These are phyloP conservation scores for Pilaira anomala DNA, from an alignment of 192 early-diverging fungal genomes.

Conservation along the genomic window DNA sequence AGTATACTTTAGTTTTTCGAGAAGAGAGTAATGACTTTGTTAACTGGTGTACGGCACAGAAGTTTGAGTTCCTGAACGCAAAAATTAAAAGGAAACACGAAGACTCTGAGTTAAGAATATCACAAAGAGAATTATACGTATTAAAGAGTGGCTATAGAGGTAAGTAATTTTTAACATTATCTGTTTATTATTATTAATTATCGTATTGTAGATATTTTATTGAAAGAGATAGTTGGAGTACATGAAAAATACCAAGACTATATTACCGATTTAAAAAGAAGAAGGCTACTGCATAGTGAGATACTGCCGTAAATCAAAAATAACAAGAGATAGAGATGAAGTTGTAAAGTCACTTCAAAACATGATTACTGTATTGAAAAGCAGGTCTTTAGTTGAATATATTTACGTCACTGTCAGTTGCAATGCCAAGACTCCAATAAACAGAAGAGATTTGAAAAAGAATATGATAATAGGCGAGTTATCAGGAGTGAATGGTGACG, in stretches of 20 bases:
- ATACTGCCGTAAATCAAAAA: too few relatives aligned
- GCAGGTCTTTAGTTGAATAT: constrained; percentile 7
- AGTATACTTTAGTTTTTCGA: constrained; percentile 9
- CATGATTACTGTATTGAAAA: constrained; percentile 12
- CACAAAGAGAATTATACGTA: too few relatives aligned
- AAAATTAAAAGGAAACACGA: constrained; percentile 1
- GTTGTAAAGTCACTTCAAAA: too few relatives aligned
- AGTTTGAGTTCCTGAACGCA: constrained; percentile 3
- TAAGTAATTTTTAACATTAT: too few relatives aligned
- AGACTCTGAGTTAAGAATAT: too few relatives aligned
- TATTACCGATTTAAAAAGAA: constrained; percentile 13
- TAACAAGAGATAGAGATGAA: too few relatives aligned
- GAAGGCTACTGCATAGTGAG: too few relatives aligned
- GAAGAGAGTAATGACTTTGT: not conserved
- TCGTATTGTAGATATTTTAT: too few relatives aligned
- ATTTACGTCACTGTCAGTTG: constrained; percentile 8
- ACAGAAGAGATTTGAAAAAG: constrained; percentile 15
- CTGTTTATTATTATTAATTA: too few relatives aligned
- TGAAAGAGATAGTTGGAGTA: constrained; percentile 1
- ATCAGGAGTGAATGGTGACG: constrained; percentile 7
- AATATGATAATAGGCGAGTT: constrained; percentile 4
- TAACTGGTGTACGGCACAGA: constrained; percentile 13
- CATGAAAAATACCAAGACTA: constrained; percentile 9
- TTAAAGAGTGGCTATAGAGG: too few relatives aligned
- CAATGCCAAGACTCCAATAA: not conserved